Conservation (phyloP, 2,329 filamentous ascomycete species). For the Claviceps citrina region DNA sequence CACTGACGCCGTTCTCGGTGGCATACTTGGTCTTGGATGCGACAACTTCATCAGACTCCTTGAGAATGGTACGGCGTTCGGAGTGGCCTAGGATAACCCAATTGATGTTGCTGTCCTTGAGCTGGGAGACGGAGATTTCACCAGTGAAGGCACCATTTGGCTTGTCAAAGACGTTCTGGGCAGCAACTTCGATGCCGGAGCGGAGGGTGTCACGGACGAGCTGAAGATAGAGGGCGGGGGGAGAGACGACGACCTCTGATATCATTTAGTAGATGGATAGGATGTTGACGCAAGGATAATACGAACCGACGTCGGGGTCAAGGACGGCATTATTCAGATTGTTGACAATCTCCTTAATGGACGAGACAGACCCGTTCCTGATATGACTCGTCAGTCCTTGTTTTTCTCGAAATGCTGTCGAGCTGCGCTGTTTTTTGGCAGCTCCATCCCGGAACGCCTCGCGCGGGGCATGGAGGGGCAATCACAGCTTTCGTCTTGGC, state of each 20-base stretch:
- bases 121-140: slow-evolving; percentile 83
- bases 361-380: slow-evolving; percentile 86
- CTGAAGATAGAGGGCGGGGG: slow-evolving; percentile 79
- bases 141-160: slow-evolving; percentile 94
- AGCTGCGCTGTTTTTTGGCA: slow-evolving; percentile 17
- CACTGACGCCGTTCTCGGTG: slow-evolving; percentile 68
- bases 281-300: slow-evolving; percentile 2
- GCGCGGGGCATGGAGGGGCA: slow-evolving; percentile 13
- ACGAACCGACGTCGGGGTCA: slow-evolving; percentile 58
- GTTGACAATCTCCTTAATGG: slow-evolving; percentile 79
- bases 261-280: background rate
- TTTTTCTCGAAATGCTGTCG: background rate
- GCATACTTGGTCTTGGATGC: slow-evolving; percentile 91
- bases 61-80: slow-evolving; percentile 79
- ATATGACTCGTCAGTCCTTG: slow-evolving; percentile 5
- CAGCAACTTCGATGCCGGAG: slow-evolving; percentile 65
- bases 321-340: slow-evolving; percentile 78
- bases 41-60: slow-evolving; percentile 73
- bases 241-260: slow-evolving; percentile 84
- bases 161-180: slow-evolving; percentile 96
- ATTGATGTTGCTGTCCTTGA: slow-evolving; percentile 73
- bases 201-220: slow-evolving; percentile 67
- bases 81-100: slow-evolving; percentile 93
- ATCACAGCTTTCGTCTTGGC: slow-evolving; percentile 4
- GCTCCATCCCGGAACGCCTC: slow-evolving; percentile 8